Evolutionary conservation across 2,329 filamentous ascomycete species (phyloP).

Genomic region (Calonectria hongkongensis): DNA sequence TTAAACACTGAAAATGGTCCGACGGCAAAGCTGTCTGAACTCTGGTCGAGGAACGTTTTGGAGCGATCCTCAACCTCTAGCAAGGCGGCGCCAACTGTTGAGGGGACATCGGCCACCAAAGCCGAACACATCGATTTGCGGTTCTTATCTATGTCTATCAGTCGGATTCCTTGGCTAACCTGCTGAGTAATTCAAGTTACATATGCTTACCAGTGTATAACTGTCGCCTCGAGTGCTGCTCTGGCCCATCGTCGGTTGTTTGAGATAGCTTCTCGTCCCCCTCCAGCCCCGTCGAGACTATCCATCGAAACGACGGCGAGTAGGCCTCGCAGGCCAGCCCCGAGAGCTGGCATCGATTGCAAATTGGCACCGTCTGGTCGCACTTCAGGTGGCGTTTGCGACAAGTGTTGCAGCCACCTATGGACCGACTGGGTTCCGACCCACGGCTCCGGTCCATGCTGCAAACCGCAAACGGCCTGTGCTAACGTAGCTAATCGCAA

Average conservation of each 20-base stretch:
- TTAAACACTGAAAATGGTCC: slow-evolving; percentile 49
- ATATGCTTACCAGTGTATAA: slow-evolving; percentile 43
- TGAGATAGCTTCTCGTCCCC: slow-evolving; percentile 41
- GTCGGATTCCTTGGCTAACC: background rate
- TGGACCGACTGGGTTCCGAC: slow-evolving; percentile 19
- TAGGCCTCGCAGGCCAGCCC: slow-evolving; percentile 48
- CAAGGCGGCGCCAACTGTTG: slow-evolving; percentile 45
- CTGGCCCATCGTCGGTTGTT: slow-evolving; percentile 33
- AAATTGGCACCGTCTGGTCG: slow-evolving; percentile 44
- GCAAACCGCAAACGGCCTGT: background rate
- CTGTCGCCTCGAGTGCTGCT: slow-evolving; percentile 47
- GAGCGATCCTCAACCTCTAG: slow-evolving; percentile 47
- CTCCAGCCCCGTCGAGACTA: slow-evolving; percentile 45
- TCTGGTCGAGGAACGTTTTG: slow-evolving; percentile 33
- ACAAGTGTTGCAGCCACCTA: slow-evolving; percentile 50
- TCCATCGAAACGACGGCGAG: slow-evolving; percentile 46
- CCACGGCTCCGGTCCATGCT: slow-evolving; percentile 20
- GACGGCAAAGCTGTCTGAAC: slow-evolving; percentile 23
- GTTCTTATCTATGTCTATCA: background rate
- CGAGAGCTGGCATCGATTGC: slow-evolving; percentile 45
- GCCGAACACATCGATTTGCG: slow-evolving; percentile 46
- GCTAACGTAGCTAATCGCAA: slow-evolving; percentile 1
- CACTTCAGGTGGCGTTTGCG: slow-evolving; percentile 52
- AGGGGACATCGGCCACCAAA: slow-evolving; percentile 37
- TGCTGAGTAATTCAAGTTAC: background rate